A percentile compares a stretch with the other conserved stretches of the same genome.
phyloP scores from a whole-genome alignment of 2,329 filamentous ascomycete species.

The Acrocalymma vagum region DNA sequence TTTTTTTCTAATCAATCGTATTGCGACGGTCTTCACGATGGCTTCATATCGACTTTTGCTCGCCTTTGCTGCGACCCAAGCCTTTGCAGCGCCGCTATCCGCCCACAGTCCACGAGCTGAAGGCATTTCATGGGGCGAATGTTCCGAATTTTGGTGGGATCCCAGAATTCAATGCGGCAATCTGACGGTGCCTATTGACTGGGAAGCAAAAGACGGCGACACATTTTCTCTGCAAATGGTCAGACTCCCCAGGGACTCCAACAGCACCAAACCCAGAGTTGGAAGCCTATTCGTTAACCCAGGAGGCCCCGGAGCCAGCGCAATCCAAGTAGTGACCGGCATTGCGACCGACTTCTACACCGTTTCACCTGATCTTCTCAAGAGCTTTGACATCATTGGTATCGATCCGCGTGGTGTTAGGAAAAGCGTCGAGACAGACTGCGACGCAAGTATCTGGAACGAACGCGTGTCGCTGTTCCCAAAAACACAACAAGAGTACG shows the following conservation, averaged over 20 bases:
- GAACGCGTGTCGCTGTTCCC: conserved; percentile 47
- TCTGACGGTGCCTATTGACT: conserved; percentile 42
- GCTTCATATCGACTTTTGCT: no score
- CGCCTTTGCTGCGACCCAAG: no score
- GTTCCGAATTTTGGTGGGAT: no score
- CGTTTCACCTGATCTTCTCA: conserved; percentile 16
- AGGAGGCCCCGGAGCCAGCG: conserved; percentile 50
- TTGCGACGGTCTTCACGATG: no score
- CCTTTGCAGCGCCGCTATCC: no score
- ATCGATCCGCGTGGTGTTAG: conserved; percentile 56
- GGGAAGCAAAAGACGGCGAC: conserved; percentile 33
- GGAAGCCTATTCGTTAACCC: conserved; percentile 55
- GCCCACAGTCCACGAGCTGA: no score
- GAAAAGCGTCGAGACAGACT: conserved; percentile 50
- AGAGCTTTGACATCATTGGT: conserved; percentile 54
- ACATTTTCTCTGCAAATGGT: conserved; percentile 38
- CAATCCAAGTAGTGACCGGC: conserved; percentile 28
- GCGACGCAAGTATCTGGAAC: conserved; percentile 49
- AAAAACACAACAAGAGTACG: conserved; percentile 46
- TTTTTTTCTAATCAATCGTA: no score
- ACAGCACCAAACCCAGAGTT: conserved; percentile 27
- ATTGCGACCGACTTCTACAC: conserved; percentile 7
- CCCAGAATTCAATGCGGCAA: conserved; percentile 31
- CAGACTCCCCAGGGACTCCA: conserved; percentile 20
- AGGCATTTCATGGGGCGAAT: no score